phyloP scores from a whole-genome alignment of 768 basidiomycete genomes.

The Termitomyces sp. region DNA sequence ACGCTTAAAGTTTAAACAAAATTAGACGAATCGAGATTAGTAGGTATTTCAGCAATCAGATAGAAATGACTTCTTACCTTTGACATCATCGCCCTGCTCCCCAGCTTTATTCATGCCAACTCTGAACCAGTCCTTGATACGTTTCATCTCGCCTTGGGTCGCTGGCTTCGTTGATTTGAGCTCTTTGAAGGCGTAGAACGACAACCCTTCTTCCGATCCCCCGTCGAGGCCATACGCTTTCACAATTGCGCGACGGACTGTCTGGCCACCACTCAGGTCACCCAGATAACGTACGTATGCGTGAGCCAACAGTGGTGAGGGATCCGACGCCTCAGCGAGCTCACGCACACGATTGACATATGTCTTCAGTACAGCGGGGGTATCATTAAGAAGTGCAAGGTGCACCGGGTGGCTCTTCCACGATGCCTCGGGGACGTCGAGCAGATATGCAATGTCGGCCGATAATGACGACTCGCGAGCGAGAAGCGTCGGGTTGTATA shows the following conservation, averaged over 20 bases:
- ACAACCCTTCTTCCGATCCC: slow-evolving; percentile 45
- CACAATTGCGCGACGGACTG: slow-evolving; percentile 55
- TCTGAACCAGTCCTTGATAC: slow-evolving; percentile 71
- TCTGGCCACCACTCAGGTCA: slow-evolving; percentile 76
- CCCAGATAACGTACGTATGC: slow-evolving; percentile 80
- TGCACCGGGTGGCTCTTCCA: slow-evolving; percentile 61
- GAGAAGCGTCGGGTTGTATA: slow-evolving; percentile 68
- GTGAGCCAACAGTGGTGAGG: slow-evolving; percentile 62
- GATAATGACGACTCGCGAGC: slow-evolving; percentile 55
- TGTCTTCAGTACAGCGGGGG: slow-evolving; percentile 43
- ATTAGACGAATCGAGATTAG: too few species aligned
- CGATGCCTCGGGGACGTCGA: slow-evolving; percentile 42
- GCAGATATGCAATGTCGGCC: slow-evolving; percentile 63
- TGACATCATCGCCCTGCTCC: slow-evolving; percentile 34
- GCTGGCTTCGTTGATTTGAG: slow-evolving; percentile 43
- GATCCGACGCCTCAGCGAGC: slow-evolving; percentile 42
- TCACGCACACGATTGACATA: slow-evolving; percentile 53
- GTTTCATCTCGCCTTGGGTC: slow-evolving; percentile 57
- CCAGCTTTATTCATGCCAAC: slow-evolving; percentile 52
- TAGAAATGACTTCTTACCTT: slow-evolving; percentile 36
- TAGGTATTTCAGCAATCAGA: too few species aligned
- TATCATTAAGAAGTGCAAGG: slow-evolving; percentile 34
- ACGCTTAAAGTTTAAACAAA: slow-evolving; percentile 23
- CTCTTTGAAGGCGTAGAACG: slow-evolving; percentile 68
- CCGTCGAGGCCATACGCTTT: slow-evolving; percentile 64